Base-by-base conservation (phyloP, 2,329 filamentous ascomycete species). In the Dendryphion nanum region DNA sequence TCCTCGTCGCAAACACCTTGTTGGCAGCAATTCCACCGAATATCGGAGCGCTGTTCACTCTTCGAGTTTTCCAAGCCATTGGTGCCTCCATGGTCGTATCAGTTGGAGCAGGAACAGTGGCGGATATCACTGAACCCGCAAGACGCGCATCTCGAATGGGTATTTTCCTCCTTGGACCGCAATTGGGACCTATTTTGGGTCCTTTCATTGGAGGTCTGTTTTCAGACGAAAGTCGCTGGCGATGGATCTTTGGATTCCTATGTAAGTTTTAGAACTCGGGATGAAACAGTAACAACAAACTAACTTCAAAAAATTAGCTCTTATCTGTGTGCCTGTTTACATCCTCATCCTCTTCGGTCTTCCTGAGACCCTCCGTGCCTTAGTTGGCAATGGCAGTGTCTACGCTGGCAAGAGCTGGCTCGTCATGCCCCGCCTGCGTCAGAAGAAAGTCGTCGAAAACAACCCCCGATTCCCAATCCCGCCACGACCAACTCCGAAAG, bases 191-290 rank as follows among this genome's bases (percentile, higher is more conserved):
- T 2, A 61, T 72, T 0, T 45, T 73, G 1, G 70, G 70, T 0
- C 70, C 70, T 1, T 47, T 72, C 1, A 50, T 73, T 3, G 70
- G 70, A 4, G 70, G 69, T 17, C 54, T 56, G 14, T 59, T 73
- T 19, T 60, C 66, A 3, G 52, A 53, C 2, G 38, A 40, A 2
- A 44, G 55, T 1, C 55, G 48, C 4, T 73, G 70, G 70, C 51
- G 70, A 44, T 73, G 70, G 69, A 59, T 68, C 3, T 73, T 73
- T 41, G 69, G 65, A 1, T 70, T 72, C 30, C 44, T 63, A 3
- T 40, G 44, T 48, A 44, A 13, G 40, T 37, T 17, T 24, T 43
- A 68, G 12, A 30, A n/a, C n/a, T n/a, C 64, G 23, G 6, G 23
- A n/a, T 8, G 8, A 18, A 18, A 26, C 23, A 26, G 5, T 18